Base-by-base conservation (phyloP, 805 yeast genomes). In the Wickerhamomyces subpelliculosus region DNA sequence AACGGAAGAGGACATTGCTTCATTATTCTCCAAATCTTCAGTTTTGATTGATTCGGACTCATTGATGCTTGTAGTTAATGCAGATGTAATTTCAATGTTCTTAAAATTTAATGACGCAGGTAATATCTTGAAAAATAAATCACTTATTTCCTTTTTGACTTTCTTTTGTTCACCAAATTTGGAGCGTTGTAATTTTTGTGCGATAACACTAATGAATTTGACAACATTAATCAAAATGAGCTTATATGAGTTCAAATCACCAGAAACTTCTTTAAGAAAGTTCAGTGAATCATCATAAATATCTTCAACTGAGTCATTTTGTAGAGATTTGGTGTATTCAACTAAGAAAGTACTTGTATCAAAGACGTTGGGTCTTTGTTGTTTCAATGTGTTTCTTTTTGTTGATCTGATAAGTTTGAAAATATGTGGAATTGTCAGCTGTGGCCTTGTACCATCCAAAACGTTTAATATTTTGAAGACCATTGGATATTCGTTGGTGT, bases 401-500 rank as follows among this genome's bases (percentile, higher is more conserved):
- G 82, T 62, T 9, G 76, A 62, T 18, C 59, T 53, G 24, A 82
- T 65, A 0, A 84, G 65, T 40, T 73, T 68, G 46, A 85, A 65
- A 5, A 88, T 61, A 47, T 74, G 71, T 0, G 94, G 89, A 12
- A 87, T 62, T 0, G 94, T 83, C 5, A 75, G 50, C 40, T 78
- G 84, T 0, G 95, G 84, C 45, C 84, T 75, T 8, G 95, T 83
- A 1, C 93, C 90, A 60, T 89, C 96, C 35, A 89, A 61, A 3
- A 84, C 80, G 55, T 84, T 87, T n/a, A 85, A 57, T 2, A 85
- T 52, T 46, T 80, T 82, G 48, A 78, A 71, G 11, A 77, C 64
- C 6, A 72, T 49, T 8, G 57, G 46, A 20, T 48, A 48, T 5
- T 37, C 30, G 6, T 55, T 48, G n/a, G n/a, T n/a, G n/a, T n/a